phyloP scores from a whole-genome alignment of 2,329 filamentous ascomycete species.

The Moelleriella libera region DNA sequence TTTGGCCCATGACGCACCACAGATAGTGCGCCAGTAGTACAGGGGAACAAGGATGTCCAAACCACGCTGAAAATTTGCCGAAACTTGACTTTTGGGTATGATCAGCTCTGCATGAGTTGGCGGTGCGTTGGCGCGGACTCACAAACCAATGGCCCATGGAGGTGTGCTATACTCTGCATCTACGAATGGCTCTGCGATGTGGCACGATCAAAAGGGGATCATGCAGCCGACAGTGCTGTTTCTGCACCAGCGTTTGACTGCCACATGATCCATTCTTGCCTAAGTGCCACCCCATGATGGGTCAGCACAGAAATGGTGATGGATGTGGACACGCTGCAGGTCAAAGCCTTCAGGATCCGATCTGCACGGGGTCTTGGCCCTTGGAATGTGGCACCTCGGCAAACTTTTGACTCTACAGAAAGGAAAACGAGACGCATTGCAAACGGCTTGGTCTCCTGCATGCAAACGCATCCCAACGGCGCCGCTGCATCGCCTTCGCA shows the following conservation, averaged over 20 bases:
- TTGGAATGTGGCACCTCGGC: too few species aligned
- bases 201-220: neutral
- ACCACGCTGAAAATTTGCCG: too few species aligned
- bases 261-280: neutral
- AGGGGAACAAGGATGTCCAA: too few species aligned
- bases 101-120: neutral
- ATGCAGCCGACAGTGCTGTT: neutral
- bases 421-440: too few species aligned
- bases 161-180: neutral
- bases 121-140: neutral
- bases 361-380: constrained; percentile 5
- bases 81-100: neutral
- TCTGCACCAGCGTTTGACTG: neutral
- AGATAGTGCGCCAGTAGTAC: too few species aligned
- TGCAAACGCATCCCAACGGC: too few species aligned
- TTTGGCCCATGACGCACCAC: too few species aligned
- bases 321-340: neutral
- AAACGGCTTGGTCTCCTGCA: too few species aligned
- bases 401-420: too few species aligned
- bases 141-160: neutral
- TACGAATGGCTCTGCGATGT: neutral
- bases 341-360: neutral
- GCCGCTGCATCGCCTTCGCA: too few species aligned
- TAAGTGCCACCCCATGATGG: neutral
- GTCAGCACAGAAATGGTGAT: neutral